Base-by-base conservation (phyloP, 805 yeast species). In the Zygotorulaspora sp. region DNA sequence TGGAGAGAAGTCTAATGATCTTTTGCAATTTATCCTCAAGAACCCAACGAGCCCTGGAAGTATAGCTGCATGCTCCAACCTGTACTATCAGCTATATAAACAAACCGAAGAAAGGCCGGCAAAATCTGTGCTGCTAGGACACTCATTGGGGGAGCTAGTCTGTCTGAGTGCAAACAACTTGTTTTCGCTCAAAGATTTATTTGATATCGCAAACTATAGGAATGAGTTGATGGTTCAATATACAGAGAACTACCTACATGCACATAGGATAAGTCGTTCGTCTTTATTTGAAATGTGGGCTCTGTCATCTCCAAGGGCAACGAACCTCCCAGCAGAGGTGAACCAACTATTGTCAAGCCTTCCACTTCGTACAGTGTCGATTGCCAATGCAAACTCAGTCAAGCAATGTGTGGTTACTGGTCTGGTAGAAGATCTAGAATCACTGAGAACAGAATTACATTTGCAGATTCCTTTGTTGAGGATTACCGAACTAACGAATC, bases 371-470 rank as follows among this genome's bases (percentile, higher is more conserved):
- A 48, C 57, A 4, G 49, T 58, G 1, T 46, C 54, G 5, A 52
- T 61, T 10, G 63, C 63, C 2, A 61, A 61, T 38, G 55, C 55
- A 17, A 61, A 61, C 33, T 50, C 61, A 2, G 42, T 44, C 17
- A 55, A 55, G 38, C 63, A 59, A 35, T 55, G 62, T 37, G 65
- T 61, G 2, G 56, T 59, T 2, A 58, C 63, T 6, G 65, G 63
- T 12, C 38, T 53, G 4, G 48, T 43, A 5, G 52, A 49, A 11
- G 62, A 57, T 29, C 33, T 58, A 16, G 59, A 56, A 23, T 47
- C 45, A 13, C 32, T 55, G 29, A 39, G 57, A 30, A 44, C 48
- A 5, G 56, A 49, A 28, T 38, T 51, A 28, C 56, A 50, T 26
- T 27, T 36, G 9, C 43, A 41, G 12, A 47, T 57, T 23, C 55